Conservation (phyloP, 805 yeast species). For the Tetrapisispora pingtungensis region DNA sequence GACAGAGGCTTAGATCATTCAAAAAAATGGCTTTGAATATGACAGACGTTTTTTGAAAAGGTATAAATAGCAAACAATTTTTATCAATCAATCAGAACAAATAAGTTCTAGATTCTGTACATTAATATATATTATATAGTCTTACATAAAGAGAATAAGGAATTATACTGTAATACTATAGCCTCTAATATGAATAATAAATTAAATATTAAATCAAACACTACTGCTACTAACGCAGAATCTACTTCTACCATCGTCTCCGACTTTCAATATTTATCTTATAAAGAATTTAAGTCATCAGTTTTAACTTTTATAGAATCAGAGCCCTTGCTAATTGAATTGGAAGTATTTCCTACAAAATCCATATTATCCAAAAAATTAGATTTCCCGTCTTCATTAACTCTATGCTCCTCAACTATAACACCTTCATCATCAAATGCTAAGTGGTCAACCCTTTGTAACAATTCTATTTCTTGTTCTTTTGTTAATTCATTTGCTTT, state of each 20-base stretch:
- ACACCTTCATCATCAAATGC: slow-evolving; percentile 32
- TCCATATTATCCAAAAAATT: background rate
- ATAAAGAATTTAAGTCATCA: background rate
- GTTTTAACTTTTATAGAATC: background rate
- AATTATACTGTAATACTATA: no score
- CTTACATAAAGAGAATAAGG: no score
- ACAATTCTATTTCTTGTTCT: slow-evolving; percentile 45
- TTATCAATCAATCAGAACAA: no score
- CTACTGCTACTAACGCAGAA: no score
- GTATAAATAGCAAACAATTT: no score
- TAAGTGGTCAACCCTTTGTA: slow-evolving; percentile 33
- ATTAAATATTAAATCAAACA: no score
- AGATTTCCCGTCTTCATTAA: background rate
- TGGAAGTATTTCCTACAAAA: background rate
- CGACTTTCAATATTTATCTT: background rate
- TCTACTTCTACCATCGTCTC: background rate
- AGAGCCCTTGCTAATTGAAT: background rate
- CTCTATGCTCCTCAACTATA: slow-evolving; percentile 2
- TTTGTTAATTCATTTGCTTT: slow-evolving; percentile 47
- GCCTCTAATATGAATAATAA: no score
- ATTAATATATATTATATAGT: no score
- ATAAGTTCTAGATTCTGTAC: no score
- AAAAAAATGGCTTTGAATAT: no score
- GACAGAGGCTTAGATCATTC: no score
- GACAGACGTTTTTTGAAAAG: no score